Conservation (phyloP, 75 land plant species). For the Picea glauca region DNA sequence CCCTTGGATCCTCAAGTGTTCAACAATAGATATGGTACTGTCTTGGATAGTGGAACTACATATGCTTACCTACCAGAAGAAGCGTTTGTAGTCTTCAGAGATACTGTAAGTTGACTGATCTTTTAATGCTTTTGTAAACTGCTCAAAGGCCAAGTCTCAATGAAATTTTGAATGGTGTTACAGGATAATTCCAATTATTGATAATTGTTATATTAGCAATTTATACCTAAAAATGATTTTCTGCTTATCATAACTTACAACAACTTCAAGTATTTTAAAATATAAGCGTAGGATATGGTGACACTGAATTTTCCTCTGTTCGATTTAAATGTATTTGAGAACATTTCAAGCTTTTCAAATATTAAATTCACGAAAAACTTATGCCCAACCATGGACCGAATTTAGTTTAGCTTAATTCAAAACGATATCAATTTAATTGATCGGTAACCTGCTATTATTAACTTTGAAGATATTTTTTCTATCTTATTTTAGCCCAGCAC, state of each 20-base stretch:
- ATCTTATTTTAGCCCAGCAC: too few relatives aligned
- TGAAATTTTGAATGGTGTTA: background rate
- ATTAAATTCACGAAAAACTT: background rate
- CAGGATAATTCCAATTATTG: background rate
- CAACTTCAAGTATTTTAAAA: background rate
- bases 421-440: too few relatives aligned
- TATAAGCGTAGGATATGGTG: background rate
- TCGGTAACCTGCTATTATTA: too few relatives aligned
- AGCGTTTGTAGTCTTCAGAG: conserved; percentile 74
- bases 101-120: conserved; percentile 57
- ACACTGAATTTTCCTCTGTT: background rate
- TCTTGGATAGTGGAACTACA: conserved; percentile 97
- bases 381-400: background rate
- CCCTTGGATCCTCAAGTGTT: too few relatives aligned
- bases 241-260: background rate
- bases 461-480: too few relatives aligned
- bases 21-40: conserved; percentile 71
- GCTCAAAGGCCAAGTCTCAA: background rate
- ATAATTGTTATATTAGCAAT: background rate
- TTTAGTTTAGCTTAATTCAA: background rate
- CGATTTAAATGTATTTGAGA: background rate
- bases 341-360: background rate
- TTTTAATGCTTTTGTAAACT: background rate
- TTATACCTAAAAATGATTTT: background rate
- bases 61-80: conserved; percentile 89